These are phyloP conservation scores for Umbelopsis sp. DNA, from an alignment of 371 early-diverging fungal species.

Conservation along the genomic window DNA sequence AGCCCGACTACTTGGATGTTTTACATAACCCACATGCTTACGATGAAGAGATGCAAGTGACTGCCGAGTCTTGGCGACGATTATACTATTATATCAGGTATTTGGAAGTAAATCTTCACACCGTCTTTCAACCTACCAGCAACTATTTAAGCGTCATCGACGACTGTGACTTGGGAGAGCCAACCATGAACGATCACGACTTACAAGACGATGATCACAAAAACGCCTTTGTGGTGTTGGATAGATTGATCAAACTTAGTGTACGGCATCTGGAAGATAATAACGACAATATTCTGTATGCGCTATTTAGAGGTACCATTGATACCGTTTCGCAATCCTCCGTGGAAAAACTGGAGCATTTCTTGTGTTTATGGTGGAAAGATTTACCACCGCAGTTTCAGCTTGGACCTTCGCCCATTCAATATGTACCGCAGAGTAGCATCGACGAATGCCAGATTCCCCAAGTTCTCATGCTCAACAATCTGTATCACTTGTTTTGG, in stretches of 20 bases:
- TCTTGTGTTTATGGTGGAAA: conserved; percentile 40
- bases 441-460: conserved; percentile 34
- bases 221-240: conserved; percentile 29
- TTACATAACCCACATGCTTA: conserved; percentile 17
- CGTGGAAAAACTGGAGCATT: conserved; percentile 36
- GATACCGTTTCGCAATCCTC: conserved; percentile 26
- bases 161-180: conserved; percentile 41
- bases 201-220: conserved; percentile 21
- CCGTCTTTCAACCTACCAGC: conserved; percentile 31
- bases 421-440: conserved; percentile 38
- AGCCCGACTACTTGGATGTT: conserved; percentile 27
- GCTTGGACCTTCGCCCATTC: conserved; percentile 35
- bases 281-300: conserved; percentile 31
- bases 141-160: conserved; percentile 32
- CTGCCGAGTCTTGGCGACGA: conserved; percentile 48
- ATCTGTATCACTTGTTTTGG: conserved; percentile 39
- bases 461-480: conserved; percentile 39
- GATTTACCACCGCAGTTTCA: conserved; percentile 30
- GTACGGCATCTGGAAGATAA: background rate
- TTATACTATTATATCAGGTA: conserved; percentile 40
- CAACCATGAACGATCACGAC: conserved; percentile 26
- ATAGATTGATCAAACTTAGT: conserved; percentile 9
- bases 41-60: conserved; percentile 16
- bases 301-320: conserved; percentile 31
- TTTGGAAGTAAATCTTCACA: conserved; percentile 33